Base-by-base conservation (phyloP, 345 rosid genomes). In the Viola odorata region DNA sequence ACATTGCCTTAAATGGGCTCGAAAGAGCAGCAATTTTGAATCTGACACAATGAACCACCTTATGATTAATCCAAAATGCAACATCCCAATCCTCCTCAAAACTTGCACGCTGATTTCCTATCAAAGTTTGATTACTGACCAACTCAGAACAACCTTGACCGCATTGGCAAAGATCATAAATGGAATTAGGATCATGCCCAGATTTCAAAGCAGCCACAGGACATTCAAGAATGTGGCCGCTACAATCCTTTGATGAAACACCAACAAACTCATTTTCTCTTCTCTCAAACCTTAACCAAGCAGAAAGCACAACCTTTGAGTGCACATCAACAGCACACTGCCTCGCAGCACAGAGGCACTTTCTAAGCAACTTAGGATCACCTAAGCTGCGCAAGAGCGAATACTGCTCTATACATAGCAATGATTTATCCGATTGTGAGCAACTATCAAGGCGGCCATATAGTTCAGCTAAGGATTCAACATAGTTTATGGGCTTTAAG, bases 221-320 rank as follows among this genome's bases (percentile, higher is more conserved):
- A 64, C 89, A 85, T 67, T 91, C 95, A 60, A 80, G 75, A 65
- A 77, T 68, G 69, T 71, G 62, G 36, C 83, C 84, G 58, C 76
- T 41, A 64, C 89, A 89, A 39, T 76, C 85, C 80, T 81, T 66
- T 6, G 85, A 62, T 4, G 83, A 77, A 37, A 82, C 73, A 40
- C 83, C 91, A 57, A 66, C 68, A 16, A 84, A 86, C 45, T 86
- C 96, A 65, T 91, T 78, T 53, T 77, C 95, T 60, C 88, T 84
- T 77, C 85, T 85, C 81, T 89, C 94, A 64, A 66, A 84, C 67
- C 89, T 76, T 72, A 92, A 77, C 98, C 98, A 92, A 50, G 96
- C 83, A 52, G 90, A 82, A 23, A 92, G 81, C 63, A 89, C 89
- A 17, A 85, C 82, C 78, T 89, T 84, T 12, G 89, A 74, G 71